phyloP scores from a whole-genome alignment of 768 basidiomycete species.

The Pleurotus tuoliensis region DNA sequence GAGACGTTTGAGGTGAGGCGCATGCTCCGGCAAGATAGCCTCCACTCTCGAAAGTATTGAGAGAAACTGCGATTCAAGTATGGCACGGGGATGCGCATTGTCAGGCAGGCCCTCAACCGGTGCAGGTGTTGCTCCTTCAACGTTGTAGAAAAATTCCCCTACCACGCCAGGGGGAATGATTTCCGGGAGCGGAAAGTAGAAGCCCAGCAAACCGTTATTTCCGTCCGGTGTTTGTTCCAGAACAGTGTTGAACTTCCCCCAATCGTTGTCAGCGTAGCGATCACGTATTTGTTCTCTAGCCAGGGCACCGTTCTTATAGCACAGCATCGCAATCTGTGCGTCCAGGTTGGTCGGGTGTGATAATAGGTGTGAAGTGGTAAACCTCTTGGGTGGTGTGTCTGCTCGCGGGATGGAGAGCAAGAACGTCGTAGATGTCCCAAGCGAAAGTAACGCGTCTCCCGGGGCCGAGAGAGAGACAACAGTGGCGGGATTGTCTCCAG shows the following conservation, averaged over 20 bases:
- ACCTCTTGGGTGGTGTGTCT: constrained; percentile 58
- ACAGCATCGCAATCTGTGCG: constrained; percentile 85
- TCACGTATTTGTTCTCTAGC: constrained; percentile 77
- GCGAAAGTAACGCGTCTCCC: constrained; percentile 79
- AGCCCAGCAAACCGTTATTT: constrained; percentile 57
- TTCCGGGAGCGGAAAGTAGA: constrained; percentile 83
- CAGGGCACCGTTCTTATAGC: constrained; percentile 86
- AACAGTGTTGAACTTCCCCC: constrained; percentile 67
- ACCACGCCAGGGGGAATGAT: constrained; percentile 79
- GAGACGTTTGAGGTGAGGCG: constrained; percentile 56
- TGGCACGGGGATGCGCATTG: constrained; percentile 62
- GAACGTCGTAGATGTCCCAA: constrained; percentile 87
- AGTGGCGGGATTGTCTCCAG: constrained; percentile 88
- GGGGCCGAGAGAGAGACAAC: constrained; percentile 70
- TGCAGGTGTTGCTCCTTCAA: constrained; percentile 20
- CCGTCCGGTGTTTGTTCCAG: constrained; percentile 53
- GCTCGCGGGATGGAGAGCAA: constrained; percentile 72
- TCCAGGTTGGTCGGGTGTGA: constrained; percentile 60
- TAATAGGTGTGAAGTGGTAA: constrained; percentile 73
- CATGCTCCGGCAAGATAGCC: constrained; percentile 58
- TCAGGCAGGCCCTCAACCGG: constrained; percentile 35
- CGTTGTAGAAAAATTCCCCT: constrained; percentile 51
- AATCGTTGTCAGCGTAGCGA: constrained; percentile 53
- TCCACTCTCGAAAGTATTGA: constrained; percentile 72
- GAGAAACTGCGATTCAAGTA: constrained; percentile 82